Percentiles rank a stretch among this genome's conserved stretches.
These are phyloP conservation scores for Fraxinus nigra DNA, from an alignment of 305 asterid species.

Conservation along the genomic window DNA sequence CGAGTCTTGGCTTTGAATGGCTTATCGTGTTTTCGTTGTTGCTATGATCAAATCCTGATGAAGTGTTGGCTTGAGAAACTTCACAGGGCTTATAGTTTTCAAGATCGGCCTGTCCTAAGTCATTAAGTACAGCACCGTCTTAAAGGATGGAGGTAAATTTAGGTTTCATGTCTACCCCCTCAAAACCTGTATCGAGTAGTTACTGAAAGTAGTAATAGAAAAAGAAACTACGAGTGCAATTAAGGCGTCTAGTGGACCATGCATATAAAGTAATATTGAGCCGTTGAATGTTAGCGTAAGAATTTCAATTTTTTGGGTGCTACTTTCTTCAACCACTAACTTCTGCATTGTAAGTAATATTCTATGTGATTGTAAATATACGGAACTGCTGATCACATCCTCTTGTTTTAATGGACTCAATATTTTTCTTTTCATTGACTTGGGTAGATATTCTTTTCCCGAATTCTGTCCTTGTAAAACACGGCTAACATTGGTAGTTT, in stretches of 20 bases:
- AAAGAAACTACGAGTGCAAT: not conserved
- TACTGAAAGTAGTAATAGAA: not conserved
- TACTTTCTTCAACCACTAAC: not conserved
- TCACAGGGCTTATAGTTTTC: not conserved
- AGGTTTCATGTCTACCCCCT: not conserved
- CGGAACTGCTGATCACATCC: not conserved
- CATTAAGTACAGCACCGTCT: not conserved
- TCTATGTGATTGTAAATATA: not conserved
- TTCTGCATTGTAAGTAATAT: not conserved
- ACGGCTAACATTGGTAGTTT: not conserved
- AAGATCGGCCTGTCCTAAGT: not conserved
- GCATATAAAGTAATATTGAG: not conserved
- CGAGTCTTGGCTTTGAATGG: not conserved
- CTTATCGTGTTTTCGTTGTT: not conserved
- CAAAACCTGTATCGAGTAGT: not conserved
- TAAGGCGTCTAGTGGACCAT: not conserved
- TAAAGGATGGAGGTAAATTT: not conserved
- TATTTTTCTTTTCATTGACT: not conserved
- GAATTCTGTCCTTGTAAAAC: not conserved
- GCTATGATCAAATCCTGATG: not conserved
- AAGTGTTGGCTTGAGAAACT: not conserved
- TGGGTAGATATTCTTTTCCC: not conserved
- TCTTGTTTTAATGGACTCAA: not conserved
- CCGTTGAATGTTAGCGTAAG: not conserved
- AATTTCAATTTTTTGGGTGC: not conserved